Evolutionary conservation across 2,329 filamentous ascomycete genomes (phyloP), one percentile per base, ranked within the genome.

Genomic region (Stagonosporopsis vannaccii): DNA sequence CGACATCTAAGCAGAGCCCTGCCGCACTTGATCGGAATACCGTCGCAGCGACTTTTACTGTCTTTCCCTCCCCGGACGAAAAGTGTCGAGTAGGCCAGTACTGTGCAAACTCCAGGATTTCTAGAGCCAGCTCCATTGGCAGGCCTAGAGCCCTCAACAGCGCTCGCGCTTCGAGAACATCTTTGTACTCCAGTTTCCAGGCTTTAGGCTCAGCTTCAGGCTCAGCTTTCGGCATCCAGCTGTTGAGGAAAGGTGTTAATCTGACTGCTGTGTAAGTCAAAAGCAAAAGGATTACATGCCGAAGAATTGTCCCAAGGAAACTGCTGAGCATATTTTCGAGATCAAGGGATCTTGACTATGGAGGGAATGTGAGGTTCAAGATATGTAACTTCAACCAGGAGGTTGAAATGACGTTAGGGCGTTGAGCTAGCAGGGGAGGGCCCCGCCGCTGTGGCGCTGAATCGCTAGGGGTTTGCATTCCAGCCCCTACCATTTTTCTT

Each of bases 101-200:
- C 5, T 66, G 35, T 9, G 72, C 69, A 26, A 51, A 35, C 1
- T 72, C 64, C 2, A 75, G 56, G 17, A 74, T 67, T 2, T 64
- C 48, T 7, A 75, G 66, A 2, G 68, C 66, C 15, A 75, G 61
- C 26, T 75, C 72, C 3, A 65, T 71, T 7, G 72, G 72, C 4
- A 75, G 60, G 7, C 59, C 56, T 6, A 67, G 52, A 1, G 52
- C 23, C 17, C 65, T 61, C 19, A 74, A 63, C 5, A 68, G 51
- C 0, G 61, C 63, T 19, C 72, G 66, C 6, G 58, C 61, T 23
- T 57, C 56, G 42, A 62, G 59, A 3, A 74, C 62, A 40, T 71
- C 66, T 13, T 60, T 51, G 49, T 71, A 72, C 22, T 39, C 32
- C 13, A 52, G 43, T n/a, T 33, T 23, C 48, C 47, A 57, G 11